Percentiles rank a stretch among this genome's conserved stretches.
Conservation (phyloP, 176 grass and related monocot genomes). For the Phyllostachys edulis region DNA sequence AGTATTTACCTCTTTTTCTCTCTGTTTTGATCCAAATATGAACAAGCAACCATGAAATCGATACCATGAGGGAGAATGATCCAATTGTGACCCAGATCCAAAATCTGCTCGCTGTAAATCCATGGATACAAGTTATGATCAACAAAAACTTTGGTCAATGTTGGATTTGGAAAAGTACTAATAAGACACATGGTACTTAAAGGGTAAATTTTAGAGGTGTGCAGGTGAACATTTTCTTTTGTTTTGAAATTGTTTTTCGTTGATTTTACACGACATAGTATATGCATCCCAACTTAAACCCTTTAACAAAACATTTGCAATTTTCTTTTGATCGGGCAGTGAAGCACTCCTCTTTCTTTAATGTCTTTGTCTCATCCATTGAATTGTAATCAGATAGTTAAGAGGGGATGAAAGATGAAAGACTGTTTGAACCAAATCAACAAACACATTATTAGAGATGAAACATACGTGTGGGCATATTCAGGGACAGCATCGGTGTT, state of each 20-base stretch:
- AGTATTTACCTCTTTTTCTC: slow-evolving; percentile 40
- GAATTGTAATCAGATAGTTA: background rate
- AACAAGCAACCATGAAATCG: slow-evolving; percentile 40
- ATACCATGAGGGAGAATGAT: slow-evolving; percentile 25
- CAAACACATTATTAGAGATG: background rate
- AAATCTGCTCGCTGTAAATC: slow-evolving; percentile 35
- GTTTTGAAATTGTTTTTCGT: background rate
- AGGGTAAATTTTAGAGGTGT: background rate
- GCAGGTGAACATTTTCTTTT: background rate
- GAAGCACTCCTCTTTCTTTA: background rate
- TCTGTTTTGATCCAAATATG: slow-evolving; percentile 55
- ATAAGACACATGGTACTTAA: background rate
- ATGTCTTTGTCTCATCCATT: background rate
- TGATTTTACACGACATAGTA: background rate
- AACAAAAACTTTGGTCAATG: background rate
- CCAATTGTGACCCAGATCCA: slow-evolving; percentile 38
- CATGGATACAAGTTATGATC: slow-evolving; percentile 1
- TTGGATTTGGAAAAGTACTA: background rate
- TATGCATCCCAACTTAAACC: background rate
- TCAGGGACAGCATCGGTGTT: background rate
- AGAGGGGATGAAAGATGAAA: background rate
- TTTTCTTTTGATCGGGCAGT: background rate
- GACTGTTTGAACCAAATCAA: background rate
- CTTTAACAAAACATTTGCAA: background rate
- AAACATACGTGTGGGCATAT: slow-evolving; percentile 45